Evolutionary conservation across 2,329 filamentous ascomycete species (phyloP), one percentile per base, ranked within the genome.

Genomic region (Davidsoniella australis): DNA sequence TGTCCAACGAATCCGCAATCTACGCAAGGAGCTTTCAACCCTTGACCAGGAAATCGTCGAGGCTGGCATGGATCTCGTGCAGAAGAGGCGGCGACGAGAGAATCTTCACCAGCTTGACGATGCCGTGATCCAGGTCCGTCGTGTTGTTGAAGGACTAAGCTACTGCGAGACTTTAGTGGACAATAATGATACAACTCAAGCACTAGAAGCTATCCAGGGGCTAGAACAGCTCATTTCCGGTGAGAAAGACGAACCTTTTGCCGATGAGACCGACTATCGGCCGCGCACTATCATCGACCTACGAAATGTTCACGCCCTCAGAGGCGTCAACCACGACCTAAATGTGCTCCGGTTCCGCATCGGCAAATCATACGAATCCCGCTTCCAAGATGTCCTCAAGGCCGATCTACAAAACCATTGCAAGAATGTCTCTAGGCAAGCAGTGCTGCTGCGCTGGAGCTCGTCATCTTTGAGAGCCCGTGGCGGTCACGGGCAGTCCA

Each of bases 21-120:
- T 98, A 39, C 74, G 91, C 51, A 76, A 78, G 57, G 89, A 96
- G 59, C 68, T 98, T 0, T 72, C 80, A 52, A 78, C 77, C 38
- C 70, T 98, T 5, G 91, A 98, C 60, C 72, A 82, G 50, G 86
- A 95, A 57, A 85, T 96, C 63, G 89, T 87, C 1, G 68, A 85
- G 2, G 85, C 79, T 26, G 91, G 91, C 0, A 63, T 98, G 26
- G 81, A 91, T 56, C 81, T 95, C 49, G 80, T 94, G 3, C 82
- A 88, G 53, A 80, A 94, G 61, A 78, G 85, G 56, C 76, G 83
- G 47, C 76, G 85, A 48, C 76, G 82, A 57, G 84, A 94, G 57
- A 98, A 98, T 59, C 66, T 96, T 4, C 75, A 80, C 51, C 84
- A 85, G 61, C 68, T 98, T 14, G 81, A 83, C 26, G 78, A 86